Evolutionary conservation across 768 basidiomycete genomes (phyloP).

Genomic region (Chiua virens): DNA sequence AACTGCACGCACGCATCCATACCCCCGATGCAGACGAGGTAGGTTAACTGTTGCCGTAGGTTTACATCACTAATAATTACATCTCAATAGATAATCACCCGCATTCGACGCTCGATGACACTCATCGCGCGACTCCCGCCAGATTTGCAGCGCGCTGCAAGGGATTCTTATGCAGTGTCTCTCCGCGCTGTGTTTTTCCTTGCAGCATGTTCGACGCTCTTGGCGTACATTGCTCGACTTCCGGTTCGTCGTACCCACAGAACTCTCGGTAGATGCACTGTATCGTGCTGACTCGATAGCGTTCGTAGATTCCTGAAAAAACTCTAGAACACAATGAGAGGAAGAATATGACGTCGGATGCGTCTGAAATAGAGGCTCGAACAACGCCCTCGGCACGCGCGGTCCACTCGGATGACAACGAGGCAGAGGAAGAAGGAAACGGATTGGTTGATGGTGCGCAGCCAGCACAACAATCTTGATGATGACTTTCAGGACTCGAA

Average conservation of each 20-base stretch:
- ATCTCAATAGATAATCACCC: conserved; percentile 43
- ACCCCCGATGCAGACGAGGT: conserved; percentile 46
- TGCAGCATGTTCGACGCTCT: conserved; percentile 47
- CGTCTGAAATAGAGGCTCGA: conserved; percentile 6
- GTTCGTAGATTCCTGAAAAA: conserved; percentile 39
- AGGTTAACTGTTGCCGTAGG: not conserved
- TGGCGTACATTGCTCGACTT: conserved; percentile 51
- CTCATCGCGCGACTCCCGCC: conserved; percentile 46
- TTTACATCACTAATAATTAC: not conserved
- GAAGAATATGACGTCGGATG: not conserved
- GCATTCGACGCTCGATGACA: conserved; percentile 53
- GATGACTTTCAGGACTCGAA: too few species aligned
- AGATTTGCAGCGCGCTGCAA: conserved; percentile 47
- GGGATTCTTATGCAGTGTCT: conserved; percentile 53
- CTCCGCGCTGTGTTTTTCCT: conserved; percentile 55
- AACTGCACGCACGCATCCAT: conserved; percentile 46
- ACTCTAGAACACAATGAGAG: conserved; percentile 7
- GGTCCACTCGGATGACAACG: conserved; percentile 1
- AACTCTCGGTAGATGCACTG: not conserved
- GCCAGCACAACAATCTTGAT: too few species aligned
- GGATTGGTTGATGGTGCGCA: too few species aligned
- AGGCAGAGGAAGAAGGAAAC: not conserved
- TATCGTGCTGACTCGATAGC: not conserved
- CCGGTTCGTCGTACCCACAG: conserved; percentile 33
- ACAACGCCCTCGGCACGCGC: conserved; percentile 3